Evolutionary conservation across 192 early-diverging fungal species (phyloP).

Genomic region (Coemansia guatemalensis): DNA sequence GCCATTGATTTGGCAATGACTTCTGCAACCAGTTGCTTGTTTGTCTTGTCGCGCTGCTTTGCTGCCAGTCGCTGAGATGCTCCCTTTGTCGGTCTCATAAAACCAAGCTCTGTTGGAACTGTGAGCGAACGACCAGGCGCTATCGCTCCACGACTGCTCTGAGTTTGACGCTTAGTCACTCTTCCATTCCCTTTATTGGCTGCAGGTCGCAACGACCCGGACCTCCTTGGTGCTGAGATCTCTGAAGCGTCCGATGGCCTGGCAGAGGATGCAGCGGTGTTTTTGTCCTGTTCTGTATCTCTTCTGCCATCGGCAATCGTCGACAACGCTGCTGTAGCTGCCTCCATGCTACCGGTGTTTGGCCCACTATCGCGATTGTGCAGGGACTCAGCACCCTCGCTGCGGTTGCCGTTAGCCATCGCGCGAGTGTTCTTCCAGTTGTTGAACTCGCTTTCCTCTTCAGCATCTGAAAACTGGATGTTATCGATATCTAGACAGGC

Average conservation of each 20-base stretch:
- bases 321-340: no score
- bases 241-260: no score
- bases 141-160: not conserved
- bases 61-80: conserved; percentile 28
- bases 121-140: conserved; percentile 21
- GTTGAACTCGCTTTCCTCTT: conserved; percentile 48
- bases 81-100: conserved; percentile 49
- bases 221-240: not conserved
- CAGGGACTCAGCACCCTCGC: not conserved
- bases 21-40: conserved; percentile 27
- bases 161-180: not conserved
- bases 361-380: not conserved
- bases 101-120: conserved; percentile 37
- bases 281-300: not conserved
- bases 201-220: not conserved
- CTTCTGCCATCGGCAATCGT: not conserved
- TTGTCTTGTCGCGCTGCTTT: conserved; percentile 46
- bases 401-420: conserved; percentile 6
- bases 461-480: conserved; percentile 39
- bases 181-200: conserved; percentile 10
- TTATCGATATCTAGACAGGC: conserved; percentile 5
- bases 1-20: conserved; percentile 38
- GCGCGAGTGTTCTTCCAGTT: conserved; percentile 38
- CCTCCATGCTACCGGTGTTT: not conserved
- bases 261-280: not conserved